Percentiles rank a stretch among this genome's conserved stretches.
Conservation (phyloP, 2,329 filamentous ascomycete species). For the Epichloe gansuensis region DNA sequence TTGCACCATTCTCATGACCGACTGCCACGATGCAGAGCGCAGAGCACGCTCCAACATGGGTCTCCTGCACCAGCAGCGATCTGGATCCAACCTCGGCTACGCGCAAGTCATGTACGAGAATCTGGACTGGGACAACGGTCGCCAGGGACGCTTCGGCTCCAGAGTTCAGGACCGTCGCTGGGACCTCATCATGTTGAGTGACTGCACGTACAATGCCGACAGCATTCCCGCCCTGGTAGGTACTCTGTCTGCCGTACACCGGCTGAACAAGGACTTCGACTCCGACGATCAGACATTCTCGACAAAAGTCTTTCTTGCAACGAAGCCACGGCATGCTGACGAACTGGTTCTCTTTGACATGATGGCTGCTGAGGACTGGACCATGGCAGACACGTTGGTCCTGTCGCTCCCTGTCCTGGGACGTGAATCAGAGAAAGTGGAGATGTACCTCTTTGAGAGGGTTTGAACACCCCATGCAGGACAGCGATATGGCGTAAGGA, state of each 20-base stretch:
- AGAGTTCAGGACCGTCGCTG: conserved; percentile 27
- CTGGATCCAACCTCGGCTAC: conserved; percentile 4
- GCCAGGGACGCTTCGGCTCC: conserved; percentile 29
- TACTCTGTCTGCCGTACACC: conserved; percentile 38
- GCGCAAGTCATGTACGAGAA: conserved; percentile 35
- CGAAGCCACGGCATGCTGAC: conserved; percentile 42
- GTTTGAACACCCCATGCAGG: not conserved
- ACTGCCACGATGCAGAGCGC: conserved; percentile 40
- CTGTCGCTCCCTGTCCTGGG: conserved; percentile 34
- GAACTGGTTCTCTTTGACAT: conserved; percentile 36
- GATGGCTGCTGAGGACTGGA: conserved; percentile 34
- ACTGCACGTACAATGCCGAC: conserved; percentile 50
- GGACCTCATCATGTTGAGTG: conserved; percentile 43
- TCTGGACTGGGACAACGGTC: conserved; percentile 43
- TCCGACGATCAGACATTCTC: conserved; percentile 9
- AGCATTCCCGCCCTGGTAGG: conserved; percentile 39
- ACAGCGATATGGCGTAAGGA: too few relatives aligned
- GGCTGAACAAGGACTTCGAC: conserved; percentile 17
- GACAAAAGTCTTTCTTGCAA: conserved; percentile 39
- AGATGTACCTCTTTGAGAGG: conserved; percentile 39
- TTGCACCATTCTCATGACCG: conserved; percentile 38
- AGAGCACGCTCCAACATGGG: conserved; percentile 35
- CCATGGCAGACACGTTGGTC: conserved; percentile 24
- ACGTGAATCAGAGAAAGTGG: conserved; percentile 30
- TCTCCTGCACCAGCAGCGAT: conserved; percentile 11